Evolutionary conservation across 179 eudicot species (phyloP).

Genomic region (Silene coronaria): DNA sequence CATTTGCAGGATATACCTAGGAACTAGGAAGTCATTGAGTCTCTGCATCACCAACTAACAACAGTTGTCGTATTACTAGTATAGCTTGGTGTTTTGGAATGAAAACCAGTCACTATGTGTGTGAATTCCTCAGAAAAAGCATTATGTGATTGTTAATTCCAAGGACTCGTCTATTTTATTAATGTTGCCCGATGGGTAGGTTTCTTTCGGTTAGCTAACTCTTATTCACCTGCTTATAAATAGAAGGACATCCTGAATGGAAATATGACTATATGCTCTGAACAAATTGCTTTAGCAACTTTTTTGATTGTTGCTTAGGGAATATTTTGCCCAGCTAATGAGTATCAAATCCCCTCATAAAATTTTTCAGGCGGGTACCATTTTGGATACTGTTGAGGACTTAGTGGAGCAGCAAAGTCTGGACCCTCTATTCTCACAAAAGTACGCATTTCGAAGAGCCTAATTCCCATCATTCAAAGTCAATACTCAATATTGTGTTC

Average conservation of each 20-base stretch:
- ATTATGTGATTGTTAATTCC: background rate
- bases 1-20: background rate
- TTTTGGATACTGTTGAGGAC: constrained; percentile 58
- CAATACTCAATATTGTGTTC: background rate
- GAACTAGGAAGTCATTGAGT: background rate
- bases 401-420: constrained; percentile 62
- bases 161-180: background rate
- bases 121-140: background rate
- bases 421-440: constrained; percentile 56
- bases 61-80: background rate
- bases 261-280: background rate
- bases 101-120: background rate
- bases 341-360: constrained; percentile 6
- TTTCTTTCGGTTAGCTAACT: background rate
- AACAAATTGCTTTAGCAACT: background rate
- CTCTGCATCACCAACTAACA: background rate
- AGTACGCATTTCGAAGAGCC: constrained; percentile 35
- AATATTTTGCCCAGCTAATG: background rate
- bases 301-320: background rate
- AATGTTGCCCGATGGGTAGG: background rate
- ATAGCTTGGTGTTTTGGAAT: background rate
- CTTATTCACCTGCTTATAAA: background rate
- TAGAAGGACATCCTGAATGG: background rate
- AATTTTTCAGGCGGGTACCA: constrained; percentile 48
- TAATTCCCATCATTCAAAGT: background rate